Conservation (phyloP, 345 rosid genomes). For the Cardamine chenopodiifolia region DNA sequence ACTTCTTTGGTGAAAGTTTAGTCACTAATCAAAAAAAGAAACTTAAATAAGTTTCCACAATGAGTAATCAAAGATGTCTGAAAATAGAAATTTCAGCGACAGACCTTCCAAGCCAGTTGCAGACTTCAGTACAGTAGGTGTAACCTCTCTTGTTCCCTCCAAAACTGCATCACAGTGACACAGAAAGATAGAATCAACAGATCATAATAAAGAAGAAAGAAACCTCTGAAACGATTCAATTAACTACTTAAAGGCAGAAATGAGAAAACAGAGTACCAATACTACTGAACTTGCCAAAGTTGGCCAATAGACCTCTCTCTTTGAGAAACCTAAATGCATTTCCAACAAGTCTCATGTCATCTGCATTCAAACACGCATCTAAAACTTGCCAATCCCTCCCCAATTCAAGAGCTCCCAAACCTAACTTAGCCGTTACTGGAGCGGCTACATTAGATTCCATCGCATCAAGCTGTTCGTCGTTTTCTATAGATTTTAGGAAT, state of each 20-base stretch:
- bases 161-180: constrained; percentile 52
- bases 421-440: constrained; percentile 37
- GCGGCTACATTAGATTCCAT: constrained; percentile 11
- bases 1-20: constrained; percentile 81
- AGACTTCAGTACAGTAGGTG: constrained; percentile 72
- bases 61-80: neutral
- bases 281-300: constrained; percentile 69
- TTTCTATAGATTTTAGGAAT: constrained; percentile 62
- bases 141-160: constrained; percentile 83
- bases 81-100: neutral
- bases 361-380: constrained; percentile 90
- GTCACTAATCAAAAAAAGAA: constrained; percentile 47
- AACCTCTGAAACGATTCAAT: constrained; percentile 1
- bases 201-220: neutral
- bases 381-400: constrained; percentile 80
- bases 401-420: constrained; percentile 43
- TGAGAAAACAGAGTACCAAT: constrained; percentile 51
- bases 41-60: neutral
- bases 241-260: neutral
- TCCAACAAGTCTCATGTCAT: constrained; percentile 84
- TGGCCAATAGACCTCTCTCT: constrained; percentile 65
- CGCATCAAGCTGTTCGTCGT: constrained; percentile 25
- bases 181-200: neutral
- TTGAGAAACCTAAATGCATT: constrained; percentile 68
- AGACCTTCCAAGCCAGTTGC: constrained; percentile 88